Evolutionary conservation across 2,329 filamentous ascomycete genomes (phyloP).

Genomic region (Diaporthe citriasiana): DNA sequence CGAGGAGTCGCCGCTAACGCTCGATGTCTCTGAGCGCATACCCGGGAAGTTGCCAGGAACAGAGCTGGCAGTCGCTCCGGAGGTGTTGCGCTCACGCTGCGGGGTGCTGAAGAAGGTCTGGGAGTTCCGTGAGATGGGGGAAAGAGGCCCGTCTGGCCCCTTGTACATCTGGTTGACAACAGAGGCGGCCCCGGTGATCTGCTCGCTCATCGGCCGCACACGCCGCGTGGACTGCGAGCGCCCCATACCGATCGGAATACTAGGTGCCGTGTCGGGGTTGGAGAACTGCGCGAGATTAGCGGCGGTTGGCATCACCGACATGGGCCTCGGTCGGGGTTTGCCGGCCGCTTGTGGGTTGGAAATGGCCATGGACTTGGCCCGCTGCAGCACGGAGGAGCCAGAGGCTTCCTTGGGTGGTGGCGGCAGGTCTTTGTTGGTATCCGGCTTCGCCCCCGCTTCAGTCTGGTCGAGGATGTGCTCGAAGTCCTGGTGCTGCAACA

Average conservation of each 20-base stretch:
- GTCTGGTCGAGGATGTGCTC: conserved; percentile 92
- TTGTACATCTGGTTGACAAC: conserved; percentile 94
- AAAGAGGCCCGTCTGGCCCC: conserved; percentile 75
- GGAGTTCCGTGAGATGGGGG: conserved; percentile 71
- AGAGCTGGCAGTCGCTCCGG: conserved; percentile 61
- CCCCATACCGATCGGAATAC: conserved; percentile 76
- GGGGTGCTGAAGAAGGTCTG: conserved; percentile 73
- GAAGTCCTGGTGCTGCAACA: conserved; percentile 94
- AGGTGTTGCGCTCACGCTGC: conserved; percentile 53
- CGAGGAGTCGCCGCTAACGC: conserved; percentile 77
- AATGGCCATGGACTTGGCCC: conserved; percentile 72
- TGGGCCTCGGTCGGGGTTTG: conserved; percentile 66
- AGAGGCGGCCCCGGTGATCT: conserved; percentile 74
- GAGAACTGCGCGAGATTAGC: conserved; percentile 55
- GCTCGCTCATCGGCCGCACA: conserved; percentile 72
- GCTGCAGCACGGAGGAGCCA: conserved; percentile 68
- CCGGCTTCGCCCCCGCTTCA: conserved; percentile 63
- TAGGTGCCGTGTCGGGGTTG: conserved; percentile 81
- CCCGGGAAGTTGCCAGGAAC: conserved; percentile 76
- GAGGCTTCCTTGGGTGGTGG: conserved; percentile 72
- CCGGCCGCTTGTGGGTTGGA: conserved; percentile 50
- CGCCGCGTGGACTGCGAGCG: conserved; percentile 66
- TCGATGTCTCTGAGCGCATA: conserved; percentile 75
- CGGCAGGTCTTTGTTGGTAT: conserved; percentile 88
- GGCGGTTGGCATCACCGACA: conserved; percentile 66